Evolutionary conservation across 1,284 basidiomycete genomes (phyloP).

Genomic region (Moesziomyces globuligerus): DNA sequence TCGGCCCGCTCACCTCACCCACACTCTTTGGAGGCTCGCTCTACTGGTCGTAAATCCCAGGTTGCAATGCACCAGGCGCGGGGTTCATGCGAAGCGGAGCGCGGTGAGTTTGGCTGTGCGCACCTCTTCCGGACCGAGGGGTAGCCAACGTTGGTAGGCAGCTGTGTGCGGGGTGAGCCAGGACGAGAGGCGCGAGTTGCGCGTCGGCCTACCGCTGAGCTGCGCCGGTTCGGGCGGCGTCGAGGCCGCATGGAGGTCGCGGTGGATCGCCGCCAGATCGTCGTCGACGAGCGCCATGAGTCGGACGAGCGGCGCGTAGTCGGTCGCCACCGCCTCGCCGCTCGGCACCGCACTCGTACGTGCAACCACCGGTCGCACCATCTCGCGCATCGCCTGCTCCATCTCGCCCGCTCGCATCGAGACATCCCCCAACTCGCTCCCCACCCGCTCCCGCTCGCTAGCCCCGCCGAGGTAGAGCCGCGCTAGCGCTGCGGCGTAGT

Average conservation of each 20-base stretch:
- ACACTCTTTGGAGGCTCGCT: slow-evolving; percentile 29
- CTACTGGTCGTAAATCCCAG: slow-evolving; percentile 49
- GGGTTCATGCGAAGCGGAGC: slow-evolving; percentile 10
- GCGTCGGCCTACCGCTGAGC: slow-evolving; percentile 8
- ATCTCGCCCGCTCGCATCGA: too few relatives aligned
- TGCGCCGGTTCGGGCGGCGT: too few relatives aligned
- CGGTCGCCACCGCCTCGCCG: slow-evolving; percentile 54
- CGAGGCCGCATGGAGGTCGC: background rate
- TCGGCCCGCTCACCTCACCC: slow-evolving; percentile 34
- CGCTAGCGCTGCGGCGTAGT: background rate
- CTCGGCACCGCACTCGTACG: background rate
- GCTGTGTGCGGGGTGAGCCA: slow-evolving; percentile 4
- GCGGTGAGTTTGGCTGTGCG: slow-evolving; percentile 10
- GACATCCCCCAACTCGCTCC: too few relatives aligned
- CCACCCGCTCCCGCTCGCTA: too few relatives aligned
- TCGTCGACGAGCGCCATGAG: slow-evolving; percentile 79
- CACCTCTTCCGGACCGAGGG: slow-evolving; percentile 8
- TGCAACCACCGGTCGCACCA: background rate
- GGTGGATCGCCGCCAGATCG: slow-evolving; percentile 41
- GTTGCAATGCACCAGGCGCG: slow-evolving; percentile 11
- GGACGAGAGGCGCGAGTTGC: slow-evolving; percentile 16
- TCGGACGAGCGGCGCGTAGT: slow-evolving; percentile 79
- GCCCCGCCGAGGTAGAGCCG: background rate
- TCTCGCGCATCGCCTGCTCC: too few relatives aligned
- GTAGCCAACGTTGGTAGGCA: slow-evolving; percentile 24